Evolutionary conservation across 345 rosid species (phyloP).

Genomic region (Pistacia vera): DNA sequence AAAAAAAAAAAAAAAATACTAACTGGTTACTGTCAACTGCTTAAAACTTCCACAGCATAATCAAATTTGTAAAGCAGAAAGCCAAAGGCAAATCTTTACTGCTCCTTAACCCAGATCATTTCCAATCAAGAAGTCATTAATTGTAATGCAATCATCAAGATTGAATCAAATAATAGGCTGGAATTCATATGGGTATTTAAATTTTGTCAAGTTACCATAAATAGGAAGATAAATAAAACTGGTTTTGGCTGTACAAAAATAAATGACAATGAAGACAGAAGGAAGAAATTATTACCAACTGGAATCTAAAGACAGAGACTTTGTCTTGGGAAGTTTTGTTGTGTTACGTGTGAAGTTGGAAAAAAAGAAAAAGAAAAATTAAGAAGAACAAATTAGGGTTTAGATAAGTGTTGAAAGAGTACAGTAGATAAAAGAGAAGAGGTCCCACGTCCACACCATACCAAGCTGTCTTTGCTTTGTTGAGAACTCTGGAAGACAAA

Average conservation of each 20-base stretch:
- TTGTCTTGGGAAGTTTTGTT: neutral
- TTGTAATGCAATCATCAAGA: too few species aligned
- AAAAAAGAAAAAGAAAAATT: neutral
- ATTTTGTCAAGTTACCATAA: too few species aligned
- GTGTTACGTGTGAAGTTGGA: neutral
- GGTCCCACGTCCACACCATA: slow-evolving; percentile 18
- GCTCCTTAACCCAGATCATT: too few species aligned
- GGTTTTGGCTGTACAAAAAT: neutral
- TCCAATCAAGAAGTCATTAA: too few species aligned
- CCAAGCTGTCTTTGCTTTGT: slow-evolving; percentile 28
- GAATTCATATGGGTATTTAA: too few species aligned
- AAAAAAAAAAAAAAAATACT: too few species aligned
- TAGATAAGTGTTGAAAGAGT: neutral
- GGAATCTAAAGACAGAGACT: neutral
- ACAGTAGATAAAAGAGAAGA: neutral
- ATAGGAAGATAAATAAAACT: neutral
- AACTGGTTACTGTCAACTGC: too few species aligned
- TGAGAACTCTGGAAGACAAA: slow-evolving; percentile 16
- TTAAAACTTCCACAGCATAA: too few species aligned
- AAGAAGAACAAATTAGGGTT: neutral
- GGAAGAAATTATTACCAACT: neutral
- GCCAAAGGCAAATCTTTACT: too few species aligned
- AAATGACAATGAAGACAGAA: neutral
- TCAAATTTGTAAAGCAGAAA: too few species aligned
- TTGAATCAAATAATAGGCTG: too few species aligned